These are phyloP conservation scores for Aspergillus tamarii DNA, from an alignment of 2,329 filamentous ascomycete species.

Conservation along the genomic window DNA sequence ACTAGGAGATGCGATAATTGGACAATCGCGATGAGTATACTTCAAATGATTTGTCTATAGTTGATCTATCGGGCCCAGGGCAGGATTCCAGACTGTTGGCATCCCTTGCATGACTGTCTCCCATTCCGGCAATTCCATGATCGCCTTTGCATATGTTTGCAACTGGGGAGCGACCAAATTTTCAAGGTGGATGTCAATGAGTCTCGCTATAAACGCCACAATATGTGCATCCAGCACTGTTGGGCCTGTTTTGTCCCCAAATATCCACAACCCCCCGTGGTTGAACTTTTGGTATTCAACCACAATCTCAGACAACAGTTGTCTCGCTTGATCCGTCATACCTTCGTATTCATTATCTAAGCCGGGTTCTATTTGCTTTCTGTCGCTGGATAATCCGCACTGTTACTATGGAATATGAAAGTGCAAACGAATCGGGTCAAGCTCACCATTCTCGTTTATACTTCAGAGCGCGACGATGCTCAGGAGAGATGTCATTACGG, in stretches of 20 bases:
- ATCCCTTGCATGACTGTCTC: constrained; percentile 10
- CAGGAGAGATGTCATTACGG: constrained; percentile 12
- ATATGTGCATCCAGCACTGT: constrained; percentile 17
- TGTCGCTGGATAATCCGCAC: neutral
- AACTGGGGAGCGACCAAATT: constrained; percentile 12
- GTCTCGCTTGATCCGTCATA: constrained; percentile 8
- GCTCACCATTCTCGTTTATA: constrained; percentile 13
- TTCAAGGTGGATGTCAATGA: constrained; percentile 13
- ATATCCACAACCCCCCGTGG: constrained; percentile 13
- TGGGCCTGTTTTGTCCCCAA: constrained; percentile 14
- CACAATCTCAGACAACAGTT: constrained; percentile 3
- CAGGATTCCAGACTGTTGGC: constrained; percentile 16
- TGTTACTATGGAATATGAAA: neutral
- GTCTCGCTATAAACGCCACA: constrained; percentile 12
- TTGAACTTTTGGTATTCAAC: constrained; percentile 7
- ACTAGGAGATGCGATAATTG: neutral
- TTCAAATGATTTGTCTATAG: constrained; percentile 14
- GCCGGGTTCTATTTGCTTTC: constrained; percentile 6
- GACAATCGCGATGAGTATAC: neutral
- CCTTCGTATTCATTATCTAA: neutral
- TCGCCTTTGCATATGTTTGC: constrained; percentile 8
- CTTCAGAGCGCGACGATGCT: constrained; percentile 14
- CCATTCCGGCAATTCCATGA: constrained; percentile 11
- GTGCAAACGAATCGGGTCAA: too few relatives aligned
- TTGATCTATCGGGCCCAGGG: constrained; percentile 11